Evolutionary conservation across 345 rosid genomes (phyloP).

Genomic region (Gossypium sturtianum): DNA sequence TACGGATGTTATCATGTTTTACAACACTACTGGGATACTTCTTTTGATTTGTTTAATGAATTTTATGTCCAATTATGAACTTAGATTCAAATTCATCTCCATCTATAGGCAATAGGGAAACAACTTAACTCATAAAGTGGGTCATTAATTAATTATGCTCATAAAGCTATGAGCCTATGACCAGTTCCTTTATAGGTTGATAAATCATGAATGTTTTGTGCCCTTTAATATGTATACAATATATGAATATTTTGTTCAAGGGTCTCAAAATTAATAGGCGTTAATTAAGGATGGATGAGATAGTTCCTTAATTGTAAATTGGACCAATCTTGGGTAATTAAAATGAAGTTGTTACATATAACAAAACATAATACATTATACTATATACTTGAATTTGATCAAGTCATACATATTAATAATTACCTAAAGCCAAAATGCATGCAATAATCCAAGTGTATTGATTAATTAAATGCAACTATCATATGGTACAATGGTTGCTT

Average conservation of each 20-base stretch:
- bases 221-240: neutral
- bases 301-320: too few relatives aligned
- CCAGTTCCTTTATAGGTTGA: neutral
- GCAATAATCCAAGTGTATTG: too few relatives aligned
- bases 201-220: neutral
- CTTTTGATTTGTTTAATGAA: slow-evolving; percentile 1
- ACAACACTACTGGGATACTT: neutral
- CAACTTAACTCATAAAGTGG: neutral
- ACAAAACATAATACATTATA: neutral
- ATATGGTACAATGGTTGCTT: too few relatives aligned
- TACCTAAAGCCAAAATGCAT: too few relatives aligned
- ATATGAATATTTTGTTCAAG: neutral
- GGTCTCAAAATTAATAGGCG: neutral
- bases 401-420: too few relatives aligned
- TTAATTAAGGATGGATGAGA: neutral
- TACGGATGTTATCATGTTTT: neutral
- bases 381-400: too few relatives aligned
- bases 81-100: neutral
- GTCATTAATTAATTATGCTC: neutral
- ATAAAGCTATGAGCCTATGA: neutral
- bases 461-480: too few relatives aligned
- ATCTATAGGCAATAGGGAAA: too few relatives aligned
- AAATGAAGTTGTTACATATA: too few relatives aligned
- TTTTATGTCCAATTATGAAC: neutral
- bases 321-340: too few relatives aligned